These are phyloP conservation scores for Hevea brasiliensis DNA, from an alignment of 345 rosid genomes.

Conservation along the genomic window DNA sequence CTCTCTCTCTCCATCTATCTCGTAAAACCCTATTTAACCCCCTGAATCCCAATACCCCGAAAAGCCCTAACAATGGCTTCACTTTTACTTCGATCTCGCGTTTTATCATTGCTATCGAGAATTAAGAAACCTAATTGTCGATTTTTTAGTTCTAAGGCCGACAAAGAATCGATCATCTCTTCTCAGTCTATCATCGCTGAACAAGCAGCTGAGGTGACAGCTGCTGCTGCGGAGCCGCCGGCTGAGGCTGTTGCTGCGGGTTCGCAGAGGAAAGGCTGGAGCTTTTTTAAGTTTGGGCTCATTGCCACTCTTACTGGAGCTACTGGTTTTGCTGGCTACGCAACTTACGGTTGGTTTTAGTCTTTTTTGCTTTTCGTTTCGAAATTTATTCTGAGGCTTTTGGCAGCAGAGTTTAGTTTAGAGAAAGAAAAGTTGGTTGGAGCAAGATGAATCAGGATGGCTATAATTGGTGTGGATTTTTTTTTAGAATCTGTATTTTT, in stretches of 20 bases:
- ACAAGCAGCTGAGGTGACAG: slow-evolving; percentile 33
- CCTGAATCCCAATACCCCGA: not conserved
- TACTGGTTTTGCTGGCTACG: slow-evolving; percentile 56
- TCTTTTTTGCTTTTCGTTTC: not conserved
- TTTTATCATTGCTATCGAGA: slow-evolving; percentile 26
- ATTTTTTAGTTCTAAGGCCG: slow-evolving; percentile 38
- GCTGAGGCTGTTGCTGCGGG: not conserved
- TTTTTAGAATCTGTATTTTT: no score
- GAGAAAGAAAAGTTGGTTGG: no score
- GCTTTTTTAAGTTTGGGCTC: slow-evolving; percentile 58
- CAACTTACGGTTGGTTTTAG: slow-evolving; percentile 52
- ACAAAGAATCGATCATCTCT: slow-evolving; percentile 43
- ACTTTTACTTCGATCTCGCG: slow-evolving; percentile 52
- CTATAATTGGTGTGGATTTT: no score
- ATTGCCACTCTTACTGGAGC: slow-evolving; percentile 58
- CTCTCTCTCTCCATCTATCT: no score
- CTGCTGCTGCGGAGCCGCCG: slow-evolving; percentile 18
- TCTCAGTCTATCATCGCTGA: slow-evolving; percentile 52
- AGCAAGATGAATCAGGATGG: no score
- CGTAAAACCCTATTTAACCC: slow-evolving; percentile 36
- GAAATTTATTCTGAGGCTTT: not conserved
- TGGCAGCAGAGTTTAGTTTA: no score
- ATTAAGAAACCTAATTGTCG: slow-evolving; percentile 25
- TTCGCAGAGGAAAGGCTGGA: slow-evolving; percentile 44
- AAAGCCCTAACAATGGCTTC: slow-evolving; percentile 43